phyloP scores from a whole-genome alignment of 768 basidiomycete genomes.

The Amylocystis lapponica region DNA sequence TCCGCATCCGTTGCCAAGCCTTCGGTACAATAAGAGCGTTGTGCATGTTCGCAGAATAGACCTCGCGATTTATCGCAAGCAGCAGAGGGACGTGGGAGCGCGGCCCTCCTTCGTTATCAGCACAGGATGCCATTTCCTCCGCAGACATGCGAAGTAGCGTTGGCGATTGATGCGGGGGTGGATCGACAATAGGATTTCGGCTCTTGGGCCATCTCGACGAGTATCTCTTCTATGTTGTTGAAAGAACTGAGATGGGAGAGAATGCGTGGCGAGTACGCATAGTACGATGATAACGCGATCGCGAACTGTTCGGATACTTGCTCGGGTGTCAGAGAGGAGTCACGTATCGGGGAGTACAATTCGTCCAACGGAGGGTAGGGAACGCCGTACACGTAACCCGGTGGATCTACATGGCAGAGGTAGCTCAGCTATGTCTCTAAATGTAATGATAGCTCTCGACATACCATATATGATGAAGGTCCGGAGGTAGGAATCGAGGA shows the following conservation, averaged over 20 bases:
- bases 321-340: neutral
- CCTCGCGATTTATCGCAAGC: neutral
- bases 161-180: neutral
- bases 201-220: neutral
- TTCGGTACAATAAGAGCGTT: neutral
- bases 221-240: neutral
- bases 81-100: neutral
- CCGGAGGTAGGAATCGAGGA: constrained; percentile 3
- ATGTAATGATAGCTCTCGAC: neutral
- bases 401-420: neutral
- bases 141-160: neutral
- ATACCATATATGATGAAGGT: constrained; percentile 2
- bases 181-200: neutral
- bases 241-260: neutral
- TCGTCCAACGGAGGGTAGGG: neutral
- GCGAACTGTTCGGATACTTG: constrained; percentile 5
- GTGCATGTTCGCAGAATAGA: neutral
- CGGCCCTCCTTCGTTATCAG: neutral
- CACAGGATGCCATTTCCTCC: neutral
- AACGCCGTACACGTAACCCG: neutral
- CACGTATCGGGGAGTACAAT: neutral
- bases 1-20: neutral
- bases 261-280: neutral
- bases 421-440: neutral
- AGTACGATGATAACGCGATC: constrained; percentile 4